Evolutionary conservation across 2,329 filamentous ascomycete genomes (phyloP).

Genomic region (Canariomyces notabilis): DNA sequence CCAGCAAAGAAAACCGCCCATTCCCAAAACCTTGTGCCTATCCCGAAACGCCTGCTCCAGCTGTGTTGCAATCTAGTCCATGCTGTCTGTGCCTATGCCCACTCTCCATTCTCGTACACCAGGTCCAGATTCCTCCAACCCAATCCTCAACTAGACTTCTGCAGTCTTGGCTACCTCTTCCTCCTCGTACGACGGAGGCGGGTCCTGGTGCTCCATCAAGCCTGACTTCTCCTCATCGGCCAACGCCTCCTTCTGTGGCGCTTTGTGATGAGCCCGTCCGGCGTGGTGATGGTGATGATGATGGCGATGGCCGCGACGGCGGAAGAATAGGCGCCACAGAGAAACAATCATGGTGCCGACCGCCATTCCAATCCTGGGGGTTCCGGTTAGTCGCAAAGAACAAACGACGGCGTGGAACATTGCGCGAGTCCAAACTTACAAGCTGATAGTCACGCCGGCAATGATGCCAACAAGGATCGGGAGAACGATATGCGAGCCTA

Average conservation of each 20-base stretch:
- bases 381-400: not conserved
- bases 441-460: constrained; percentile 61
- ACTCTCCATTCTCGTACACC: not conserved
- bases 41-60: not conserved
- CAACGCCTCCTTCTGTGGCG: constrained; percentile 34
- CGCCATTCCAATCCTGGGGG: constrained; percentile 55
- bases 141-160: constrained; percentile 6
- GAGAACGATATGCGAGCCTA: constrained; percentile 59
- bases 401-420: not conserved
- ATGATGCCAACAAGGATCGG: constrained; percentile 65
- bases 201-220: constrained; percentile 39
- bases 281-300: constrained; percentile 21
- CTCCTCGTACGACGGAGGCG: constrained; percentile 27
- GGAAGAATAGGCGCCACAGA: constrained; percentile 48
- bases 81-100: not conserved
- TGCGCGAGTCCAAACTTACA: constrained; percentile 39
- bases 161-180: constrained; percentile 12
- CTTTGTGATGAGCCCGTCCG: constrained; percentile 28
- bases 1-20: not conserved
- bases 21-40: not conserved
- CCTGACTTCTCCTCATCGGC: constrained; percentile 41
- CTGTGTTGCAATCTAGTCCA: not conserved
- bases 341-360: constrained; percentile 58
- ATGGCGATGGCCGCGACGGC: constrained; percentile 30
- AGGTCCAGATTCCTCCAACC: not conserved